phyloP scores from a whole-genome alignment of 1,139 yeast genomes.

The Candida pseudoviswanathii region DNA sequence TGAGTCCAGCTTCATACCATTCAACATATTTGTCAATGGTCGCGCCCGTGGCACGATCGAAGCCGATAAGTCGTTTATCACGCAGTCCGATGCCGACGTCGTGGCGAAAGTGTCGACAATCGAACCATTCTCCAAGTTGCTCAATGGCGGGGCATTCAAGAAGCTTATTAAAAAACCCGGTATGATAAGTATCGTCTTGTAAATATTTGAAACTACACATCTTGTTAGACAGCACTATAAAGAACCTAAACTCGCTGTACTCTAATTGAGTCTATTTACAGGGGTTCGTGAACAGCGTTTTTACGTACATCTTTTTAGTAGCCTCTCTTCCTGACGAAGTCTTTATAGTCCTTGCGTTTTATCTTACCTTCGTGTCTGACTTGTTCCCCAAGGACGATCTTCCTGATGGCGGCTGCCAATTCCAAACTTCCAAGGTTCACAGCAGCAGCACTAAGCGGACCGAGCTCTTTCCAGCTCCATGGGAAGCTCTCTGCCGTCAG shows the following conservation, averaged over 20 bases:
- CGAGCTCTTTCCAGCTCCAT: conserved; percentile 69
- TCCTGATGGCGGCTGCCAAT: conserved; percentile 38
- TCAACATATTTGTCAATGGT: conserved; percentile 69
- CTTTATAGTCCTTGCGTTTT: conserved; percentile 33
- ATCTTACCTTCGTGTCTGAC: conserved; percentile 43
- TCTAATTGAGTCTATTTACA: conserved; percentile 2
- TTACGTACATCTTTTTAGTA: conserved; percentile 17
- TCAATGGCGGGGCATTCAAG: conserved; percentile 13
- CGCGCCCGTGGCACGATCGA: conserved; percentile 55
- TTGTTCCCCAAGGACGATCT: conserved; percentile 37
- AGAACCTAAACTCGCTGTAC: too few species aligned
- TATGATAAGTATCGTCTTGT: conserved; percentile 29
- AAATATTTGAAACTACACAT: conserved; percentile 8
- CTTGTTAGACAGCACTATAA: background rate
- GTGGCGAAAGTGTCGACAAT: conserved; percentile 17
- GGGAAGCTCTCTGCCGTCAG: conserved; percentile 69
- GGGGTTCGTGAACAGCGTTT: background rate
- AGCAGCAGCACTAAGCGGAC: conserved; percentile 49
- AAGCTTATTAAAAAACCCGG: conserved; percentile 31
- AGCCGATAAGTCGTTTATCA: conserved; percentile 17
- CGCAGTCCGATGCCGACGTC: conserved; percentile 33
- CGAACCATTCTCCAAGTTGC: conserved; percentile 13
- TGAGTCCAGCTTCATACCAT: conserved; percentile 38
- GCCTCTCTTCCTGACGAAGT: conserved; percentile 35
- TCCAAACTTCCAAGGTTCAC: conserved; percentile 50